Base-by-base conservation (phyloP, 2,329 filamentous ascomycete species). In the Phyllosticta citribraziliensis region DNA sequence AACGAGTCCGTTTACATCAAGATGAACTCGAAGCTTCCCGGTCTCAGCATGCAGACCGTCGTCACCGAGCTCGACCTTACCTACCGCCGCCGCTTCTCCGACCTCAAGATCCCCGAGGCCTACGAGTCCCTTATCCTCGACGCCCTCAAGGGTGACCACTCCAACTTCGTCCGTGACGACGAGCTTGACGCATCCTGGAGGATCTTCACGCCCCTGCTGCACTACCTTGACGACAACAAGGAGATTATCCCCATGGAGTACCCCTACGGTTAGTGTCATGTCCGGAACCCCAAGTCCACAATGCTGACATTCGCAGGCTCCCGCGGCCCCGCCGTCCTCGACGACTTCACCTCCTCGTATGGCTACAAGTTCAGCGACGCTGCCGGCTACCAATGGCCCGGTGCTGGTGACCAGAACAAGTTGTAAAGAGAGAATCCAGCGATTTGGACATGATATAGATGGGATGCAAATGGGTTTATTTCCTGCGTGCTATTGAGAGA, bases 1-100 rank as follows among this genome's bases (percentile, higher is more conserved):
- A 99, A 99, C 80, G 94, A 99, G 83, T 96, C 90, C 74, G 92
- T 99, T 67, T 99, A 99, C 80, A 96, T 97, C 78, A 99, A 99
- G 86, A 99, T 99, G 94, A 99, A 99, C 87, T 97, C 93, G 30
- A 99, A 99, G 83, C 83, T 99, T 63, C 95, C 94, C 20, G 94
- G 94, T 70, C 82, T 99, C 70, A 97, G 91, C 81, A 99, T 97
- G 92, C 94, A 99, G 82, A 99, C 94, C 12, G 94, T 97, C 50
- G 90, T 97, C 69, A 99, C 94, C 63, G 94, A 99, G 80, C 88
- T 99, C 63, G 94, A 99, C 73, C 85, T 99, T 68, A 99, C 95
- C 66, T 99, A 99, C 82, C 87, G 95, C 74, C 88, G 94, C 76
- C 89, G 95, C 68, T 99, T 99, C 86, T 97, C 94, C 19, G 94